These are phyloP conservation scores for Clonostachys chloroleuca DNA, from an alignment of 2,329 filamentous ascomycete species.

Conservation along the genomic window DNA sequence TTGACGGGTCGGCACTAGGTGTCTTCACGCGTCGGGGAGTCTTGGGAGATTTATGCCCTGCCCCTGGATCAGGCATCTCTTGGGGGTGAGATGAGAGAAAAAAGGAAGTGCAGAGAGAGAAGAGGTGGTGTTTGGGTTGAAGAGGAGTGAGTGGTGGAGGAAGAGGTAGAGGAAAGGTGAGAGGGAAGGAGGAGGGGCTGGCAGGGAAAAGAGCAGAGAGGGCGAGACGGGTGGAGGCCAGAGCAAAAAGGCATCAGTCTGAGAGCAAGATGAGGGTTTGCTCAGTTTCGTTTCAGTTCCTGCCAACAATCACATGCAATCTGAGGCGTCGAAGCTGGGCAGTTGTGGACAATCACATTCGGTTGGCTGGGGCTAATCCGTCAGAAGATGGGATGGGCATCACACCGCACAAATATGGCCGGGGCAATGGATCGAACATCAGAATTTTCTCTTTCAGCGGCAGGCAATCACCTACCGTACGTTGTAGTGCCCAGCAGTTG, in stretches of 20 bases:
- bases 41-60: constrained; percentile 19
- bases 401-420: no score
- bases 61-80: constrained; percentile 17
- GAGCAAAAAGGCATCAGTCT: neutral
- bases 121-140: no score
- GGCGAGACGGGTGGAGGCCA: neutral
- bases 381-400: no score
- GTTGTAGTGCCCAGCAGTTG: constrained; percentile 25
- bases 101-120: neutral
- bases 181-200: constrained; percentile 1
- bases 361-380: no score
- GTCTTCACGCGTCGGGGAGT: constrained; percentile 16
- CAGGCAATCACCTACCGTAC: constrained; percentile 18
- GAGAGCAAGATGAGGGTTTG: neutral
- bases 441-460: no score
- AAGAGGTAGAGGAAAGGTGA: neutral
- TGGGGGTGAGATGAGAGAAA: neutral
- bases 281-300: no score
- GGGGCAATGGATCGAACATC: no score
- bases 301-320: no score
- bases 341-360: no score
- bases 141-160: neutral
- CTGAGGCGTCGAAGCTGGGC: no score
- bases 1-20: constrained; percentile 8
- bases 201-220: neutral